phyloP scores from a whole-genome alignment of 768 basidiomycete genomes.

The Leccinum arenicola region DNA sequence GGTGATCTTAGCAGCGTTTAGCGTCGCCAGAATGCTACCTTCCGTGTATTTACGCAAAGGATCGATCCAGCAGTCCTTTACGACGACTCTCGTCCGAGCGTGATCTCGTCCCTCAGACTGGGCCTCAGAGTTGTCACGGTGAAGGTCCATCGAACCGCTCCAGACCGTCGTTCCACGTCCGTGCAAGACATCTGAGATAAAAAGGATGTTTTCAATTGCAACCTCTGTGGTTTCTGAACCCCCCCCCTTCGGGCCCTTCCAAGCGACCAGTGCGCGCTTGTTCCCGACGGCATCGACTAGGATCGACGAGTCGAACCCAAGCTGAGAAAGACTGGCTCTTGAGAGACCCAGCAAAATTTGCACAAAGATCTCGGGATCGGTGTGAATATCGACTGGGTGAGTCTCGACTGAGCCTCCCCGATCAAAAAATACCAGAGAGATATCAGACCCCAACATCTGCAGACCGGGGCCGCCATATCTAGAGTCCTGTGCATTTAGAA shows the following conservation, averaged over 20 bases:
- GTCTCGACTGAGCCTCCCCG: neutral
- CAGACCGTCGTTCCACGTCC: neutral
- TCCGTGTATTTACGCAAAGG: neutral
- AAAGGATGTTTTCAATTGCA: neutral
- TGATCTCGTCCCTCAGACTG: neutral
- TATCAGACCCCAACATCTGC: neutral
- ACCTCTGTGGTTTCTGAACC: neutral
- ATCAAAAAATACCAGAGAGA: neutral
- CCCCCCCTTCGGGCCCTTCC: neutral
- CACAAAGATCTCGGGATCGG: neutral
- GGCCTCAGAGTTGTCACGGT: neutral
- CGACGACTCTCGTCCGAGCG: neutral
- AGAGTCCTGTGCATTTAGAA: neutral
- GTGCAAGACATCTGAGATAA: neutral
- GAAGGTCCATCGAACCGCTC: neutral
- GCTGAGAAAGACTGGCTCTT: neutral
- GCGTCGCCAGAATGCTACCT: neutral
- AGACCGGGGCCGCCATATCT: neutral
- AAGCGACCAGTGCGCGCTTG: neutral
- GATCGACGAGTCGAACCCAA: neutral
- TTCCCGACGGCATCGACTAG: neutral
- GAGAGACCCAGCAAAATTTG: neutral
- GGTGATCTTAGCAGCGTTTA: neutral
- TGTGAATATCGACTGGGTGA: neutral
- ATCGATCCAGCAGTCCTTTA: neutral